Evolutionary conservation across 1,139 yeast species (phyloP).

Genomic region (Pichia sp.): DNA sequence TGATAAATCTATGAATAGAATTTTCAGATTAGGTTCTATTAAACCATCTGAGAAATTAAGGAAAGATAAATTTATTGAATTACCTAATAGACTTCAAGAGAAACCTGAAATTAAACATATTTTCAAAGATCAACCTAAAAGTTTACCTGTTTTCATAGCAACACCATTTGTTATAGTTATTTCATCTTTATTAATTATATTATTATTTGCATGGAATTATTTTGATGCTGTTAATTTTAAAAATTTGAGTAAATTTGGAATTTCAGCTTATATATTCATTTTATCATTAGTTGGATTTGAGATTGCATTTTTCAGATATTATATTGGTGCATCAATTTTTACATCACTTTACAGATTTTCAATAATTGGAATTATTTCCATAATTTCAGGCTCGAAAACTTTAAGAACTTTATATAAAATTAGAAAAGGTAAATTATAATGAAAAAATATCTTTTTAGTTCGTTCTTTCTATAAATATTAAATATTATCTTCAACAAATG

Average conservation of each 20-base stretch:
- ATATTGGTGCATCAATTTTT: slow-evolving; percentile 64
- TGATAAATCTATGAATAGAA: slow-evolving; percentile 13
- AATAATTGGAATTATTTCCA: slow-evolving; percentile 46
- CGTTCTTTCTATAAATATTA: not conserved
- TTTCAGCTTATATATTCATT: slow-evolving; percentile 43
- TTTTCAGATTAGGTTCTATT: slow-evolving; percentile 18
- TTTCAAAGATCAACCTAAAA: slow-evolving; percentile 51
- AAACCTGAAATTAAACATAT: slow-evolving; percentile 65
- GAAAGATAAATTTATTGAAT: slow-evolving; percentile 20
- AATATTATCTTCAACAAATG: slow-evolving; percentile 6
- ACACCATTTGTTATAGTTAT: slow-evolving; percentile 44
- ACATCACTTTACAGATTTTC: slow-evolving; percentile 50
- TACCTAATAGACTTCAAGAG: slow-evolving; percentile 39
- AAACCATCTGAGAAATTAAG: slow-evolving; percentile 18
- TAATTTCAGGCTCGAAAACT: slow-evolving; percentile 66
- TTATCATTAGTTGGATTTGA: slow-evolving; percentile 53
- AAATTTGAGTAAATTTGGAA: slow-evolving; percentile 25
- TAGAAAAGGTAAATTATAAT: slow-evolving; percentile 21
- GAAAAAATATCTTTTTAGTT: too few relatives aligned
- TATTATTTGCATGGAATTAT: slow-evolving; percentile 43
- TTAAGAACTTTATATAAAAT: slow-evolving; percentile 31
- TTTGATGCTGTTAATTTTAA: slow-evolving; percentile 40
- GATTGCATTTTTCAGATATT: slow-evolving; percentile 57
- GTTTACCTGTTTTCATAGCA: slow-evolving; percentile 51
- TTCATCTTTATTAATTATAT: slow-evolving; percentile 33